Conservation (phyloP, 768 basidiomycete genomes). For the Suillus variegatus region DNA sequence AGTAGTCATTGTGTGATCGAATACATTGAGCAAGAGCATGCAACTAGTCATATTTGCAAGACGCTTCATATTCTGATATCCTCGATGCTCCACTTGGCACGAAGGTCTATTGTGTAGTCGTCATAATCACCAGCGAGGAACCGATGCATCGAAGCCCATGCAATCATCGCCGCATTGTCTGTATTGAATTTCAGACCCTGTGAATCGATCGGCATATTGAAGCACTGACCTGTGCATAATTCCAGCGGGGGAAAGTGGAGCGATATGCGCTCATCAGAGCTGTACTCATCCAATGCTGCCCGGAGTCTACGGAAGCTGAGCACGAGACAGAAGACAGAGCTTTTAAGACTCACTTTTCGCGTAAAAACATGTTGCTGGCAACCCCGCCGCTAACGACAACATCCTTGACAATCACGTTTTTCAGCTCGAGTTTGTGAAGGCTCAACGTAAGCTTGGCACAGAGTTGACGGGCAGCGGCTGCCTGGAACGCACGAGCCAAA, state of each 20-base stretch:
- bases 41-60: background rate
- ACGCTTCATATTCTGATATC: background rate
- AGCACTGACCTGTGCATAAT: slow-evolving; percentile 69
- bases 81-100: slow-evolving; percentile 81
- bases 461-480: slow-evolving; percentile 68
- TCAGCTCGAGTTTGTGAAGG: slow-evolving; percentile 42
- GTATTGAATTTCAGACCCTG: background rate
- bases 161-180: slow-evolving; percentile 99
- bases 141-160: slow-evolving; percentile 85
- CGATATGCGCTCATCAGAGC: slow-evolving; percentile 36
- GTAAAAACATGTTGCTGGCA: slow-evolving; percentile 78
- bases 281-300: slow-evolving; percentile 27
- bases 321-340: background rate
- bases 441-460: slow-evolving; percentile 62
- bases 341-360: slow-evolving; percentile 51
- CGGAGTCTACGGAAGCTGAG: slow-evolving; percentile 33
- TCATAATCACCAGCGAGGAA: slow-evolving; percentile 65
- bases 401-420: slow-evolving; percentile 48
- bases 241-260: slow-evolving; percentile 74
- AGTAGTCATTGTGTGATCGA: background rate
- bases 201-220: background rate
- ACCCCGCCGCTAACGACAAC: slow-evolving; percentile 93
- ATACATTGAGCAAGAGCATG: background rate
- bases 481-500: slow-evolving; percentile 74
- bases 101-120: slow-evolving; percentile 58